These are phyloP conservation scores for Lepiota venenata DNA, from an alignment of 768 basidiomycete species.

Conservation along the genomic window DNA sequence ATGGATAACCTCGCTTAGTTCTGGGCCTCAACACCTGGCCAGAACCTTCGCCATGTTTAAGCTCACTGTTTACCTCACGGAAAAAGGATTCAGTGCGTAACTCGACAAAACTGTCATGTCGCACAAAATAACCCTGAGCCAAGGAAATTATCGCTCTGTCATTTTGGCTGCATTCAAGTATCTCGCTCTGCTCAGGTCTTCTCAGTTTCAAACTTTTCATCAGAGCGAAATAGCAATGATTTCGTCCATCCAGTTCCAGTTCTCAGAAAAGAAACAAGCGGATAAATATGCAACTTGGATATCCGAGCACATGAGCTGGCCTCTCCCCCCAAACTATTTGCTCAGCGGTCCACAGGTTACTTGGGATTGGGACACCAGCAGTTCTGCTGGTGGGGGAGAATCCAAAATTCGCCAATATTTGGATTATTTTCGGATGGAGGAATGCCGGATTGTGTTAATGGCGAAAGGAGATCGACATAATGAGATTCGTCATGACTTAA, in stretches of 20 bases:
- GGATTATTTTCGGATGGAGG: conserved; percentile 50
- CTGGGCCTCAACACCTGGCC: conserved; percentile 67
- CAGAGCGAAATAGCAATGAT: conserved; percentile 77
- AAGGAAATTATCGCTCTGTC: conserved; percentile 75
- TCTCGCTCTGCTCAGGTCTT: conserved; percentile 61
- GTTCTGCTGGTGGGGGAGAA: conserved; percentile 37
- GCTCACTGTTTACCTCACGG: conserved; percentile 74
- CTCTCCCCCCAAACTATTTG: conserved; percentile 73
- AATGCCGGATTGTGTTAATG: conserved; percentile 74
- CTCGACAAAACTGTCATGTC: background rate
- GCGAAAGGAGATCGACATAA: conserved; percentile 65
- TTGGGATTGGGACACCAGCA: conserved; percentile 65
- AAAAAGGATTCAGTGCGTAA: conserved; percentile 78
- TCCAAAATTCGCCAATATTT: conserved; percentile 60
- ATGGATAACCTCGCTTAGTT: conserved; percentile 75
- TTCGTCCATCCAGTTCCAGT: conserved; percentile 75
- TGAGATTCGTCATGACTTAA: conserved; percentile 36
- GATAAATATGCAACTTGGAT: conserved; percentile 79
- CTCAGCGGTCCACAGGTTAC: conserved; percentile 69
- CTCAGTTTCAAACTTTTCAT: conserved; percentile 58
- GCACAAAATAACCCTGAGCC: background rate
- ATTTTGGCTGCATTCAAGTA: conserved; percentile 77
- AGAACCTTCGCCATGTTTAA: conserved; percentile 91
- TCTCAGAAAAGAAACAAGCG: conserved; percentile 79
- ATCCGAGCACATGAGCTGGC: conserved; percentile 73